Conservation (phyloP, 768 basidiomycete genomes). For the Gyrodon lividus region DNA sequence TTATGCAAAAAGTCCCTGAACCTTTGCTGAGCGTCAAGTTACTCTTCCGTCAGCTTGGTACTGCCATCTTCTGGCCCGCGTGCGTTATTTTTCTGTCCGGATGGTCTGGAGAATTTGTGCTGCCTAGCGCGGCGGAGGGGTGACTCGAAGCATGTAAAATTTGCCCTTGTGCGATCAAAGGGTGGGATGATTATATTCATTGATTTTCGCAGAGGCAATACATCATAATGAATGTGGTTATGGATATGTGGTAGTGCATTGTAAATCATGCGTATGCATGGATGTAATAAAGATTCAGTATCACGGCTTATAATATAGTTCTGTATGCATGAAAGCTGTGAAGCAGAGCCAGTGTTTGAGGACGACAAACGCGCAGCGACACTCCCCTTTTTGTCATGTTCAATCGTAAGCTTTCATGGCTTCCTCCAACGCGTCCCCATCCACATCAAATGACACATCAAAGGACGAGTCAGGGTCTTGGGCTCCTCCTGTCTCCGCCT, state of each 20-base stretch:
- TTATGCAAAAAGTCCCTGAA: too few relatives aligned
- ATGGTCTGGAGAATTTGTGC: too few relatives aligned
- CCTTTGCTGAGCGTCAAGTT: too few relatives aligned
- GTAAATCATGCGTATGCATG: not conserved
- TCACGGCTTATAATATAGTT: not conserved
- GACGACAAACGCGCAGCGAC: too few relatives aligned
- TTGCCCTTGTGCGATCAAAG: not conserved
- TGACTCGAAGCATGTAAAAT: not conserved
- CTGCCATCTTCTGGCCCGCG: too few relatives aligned
- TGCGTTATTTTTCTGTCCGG: too few relatives aligned
- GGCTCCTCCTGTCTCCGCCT: not conserved
- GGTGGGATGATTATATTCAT: not conserved
- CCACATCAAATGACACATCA: conserved; percentile 32
- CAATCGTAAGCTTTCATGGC: conserved; percentile 32
- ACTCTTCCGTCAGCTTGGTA: too few relatives aligned
- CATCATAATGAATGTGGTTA: too few relatives aligned
- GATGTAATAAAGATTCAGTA: not conserved
- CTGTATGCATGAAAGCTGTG: not conserved
- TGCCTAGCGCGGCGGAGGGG: too few relatives aligned
- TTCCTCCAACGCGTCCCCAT: conserved; percentile 29
- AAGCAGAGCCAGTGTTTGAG: too few relatives aligned
- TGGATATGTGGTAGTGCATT: not conserved
- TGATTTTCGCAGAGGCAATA: too few relatives aligned
- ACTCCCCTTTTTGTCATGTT: not conserved
- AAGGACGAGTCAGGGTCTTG: conserved; percentile 31